Evolutionary conservation across 2,329 filamentous ascomycete species (phyloP).

Genomic region (Polychaeton citri): DNA sequence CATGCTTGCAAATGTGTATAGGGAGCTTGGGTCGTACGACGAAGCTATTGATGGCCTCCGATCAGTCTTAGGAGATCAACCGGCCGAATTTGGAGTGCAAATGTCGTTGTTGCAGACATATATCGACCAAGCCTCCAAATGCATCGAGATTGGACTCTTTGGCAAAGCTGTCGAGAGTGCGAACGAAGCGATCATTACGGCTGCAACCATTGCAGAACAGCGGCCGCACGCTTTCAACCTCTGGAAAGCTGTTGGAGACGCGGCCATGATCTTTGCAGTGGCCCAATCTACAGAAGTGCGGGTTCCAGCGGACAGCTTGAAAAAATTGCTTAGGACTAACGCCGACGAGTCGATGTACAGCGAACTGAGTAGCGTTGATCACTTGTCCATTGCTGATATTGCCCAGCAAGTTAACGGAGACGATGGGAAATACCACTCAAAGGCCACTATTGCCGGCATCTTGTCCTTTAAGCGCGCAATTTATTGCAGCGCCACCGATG

Average conservation of each 20-base stretch:
- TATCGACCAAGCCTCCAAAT: conserved; percentile 66
- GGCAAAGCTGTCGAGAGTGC: conserved; percentile 67
- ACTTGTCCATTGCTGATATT: conserved; percentile 23
- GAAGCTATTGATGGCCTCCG: conserved; percentile 67
- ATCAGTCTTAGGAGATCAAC: conserved; percentile 53
- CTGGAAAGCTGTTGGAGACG: conserved; percentile 87
- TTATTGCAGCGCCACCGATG: conserved; percentile 55
- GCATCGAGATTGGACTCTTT: conserved; percentile 71
- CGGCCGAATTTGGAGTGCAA: conserved; percentile 70
- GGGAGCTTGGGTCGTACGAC: conserved; percentile 82
- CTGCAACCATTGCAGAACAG: conserved; percentile 45
- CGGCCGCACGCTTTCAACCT: conserved; percentile 72
- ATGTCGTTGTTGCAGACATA: conserved; percentile 81
- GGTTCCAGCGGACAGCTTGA: conserved; percentile 48
- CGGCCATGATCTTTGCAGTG: conserved; percentile 69
- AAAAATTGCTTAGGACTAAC: conserved; percentile 43
- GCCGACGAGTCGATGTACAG: conserved; percentile 45
- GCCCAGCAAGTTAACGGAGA: conserved; percentile 16
- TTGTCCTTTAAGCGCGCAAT: conserved; percentile 82
- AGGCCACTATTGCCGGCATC: conserved; percentile 46
- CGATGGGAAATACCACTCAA: conserved; percentile 9
- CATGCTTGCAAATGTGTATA: conserved; percentile 88
- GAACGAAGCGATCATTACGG: conserved; percentile 53
- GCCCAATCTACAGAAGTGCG: conserved; percentile 54
- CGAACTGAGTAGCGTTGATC: conserved; percentile 56